phyloP scores from a whole-genome alignment of 768 basidiomycete genomes.

The Serendipita indica region DNA sequence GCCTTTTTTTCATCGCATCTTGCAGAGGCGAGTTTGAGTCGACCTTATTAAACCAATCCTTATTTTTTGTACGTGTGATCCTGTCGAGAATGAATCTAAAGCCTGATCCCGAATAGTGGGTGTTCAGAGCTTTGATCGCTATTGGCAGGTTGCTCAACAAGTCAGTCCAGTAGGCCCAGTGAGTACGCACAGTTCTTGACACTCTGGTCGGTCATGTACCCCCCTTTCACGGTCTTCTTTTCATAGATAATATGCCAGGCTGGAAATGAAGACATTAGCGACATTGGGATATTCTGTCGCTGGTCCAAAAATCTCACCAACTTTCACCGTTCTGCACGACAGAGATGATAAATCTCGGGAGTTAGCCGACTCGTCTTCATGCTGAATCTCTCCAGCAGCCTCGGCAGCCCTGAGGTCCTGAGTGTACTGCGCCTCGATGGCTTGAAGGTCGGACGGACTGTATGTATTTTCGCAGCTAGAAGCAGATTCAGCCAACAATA shows the following conservation, averaged over 20 bases:
- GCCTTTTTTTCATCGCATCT: not conserved
- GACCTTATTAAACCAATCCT: not conserved
- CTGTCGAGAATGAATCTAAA: not conserved
- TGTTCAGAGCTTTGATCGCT: not conserved
- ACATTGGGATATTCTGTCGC: no score
- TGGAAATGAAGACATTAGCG: no score
- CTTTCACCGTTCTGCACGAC: not conserved
- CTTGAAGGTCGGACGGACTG: not conserved
- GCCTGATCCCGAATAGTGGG: not conserved
- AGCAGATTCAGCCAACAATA: not conserved
- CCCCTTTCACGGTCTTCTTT: not conserved
- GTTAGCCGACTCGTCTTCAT: not conserved
- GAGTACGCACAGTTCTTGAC: not conserved
- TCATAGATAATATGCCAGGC: slow-evolving; percentile 42
- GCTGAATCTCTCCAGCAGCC: not conserved
- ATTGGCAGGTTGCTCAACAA: no score
- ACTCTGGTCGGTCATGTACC: not conserved
- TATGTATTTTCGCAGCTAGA: not conserved
- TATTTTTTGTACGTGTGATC: not conserved
- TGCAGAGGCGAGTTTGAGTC: not conserved
- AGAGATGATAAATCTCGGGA: not conserved
- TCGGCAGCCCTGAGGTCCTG: not conserved
- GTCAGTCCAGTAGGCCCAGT: no score
- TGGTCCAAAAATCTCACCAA: not conserved
- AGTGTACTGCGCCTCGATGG: not conserved